These are phyloP conservation scores for Hericium coralloides DNA, from an alignment of 768 basidiomycete species.

Conservation along the genomic window DNA sequence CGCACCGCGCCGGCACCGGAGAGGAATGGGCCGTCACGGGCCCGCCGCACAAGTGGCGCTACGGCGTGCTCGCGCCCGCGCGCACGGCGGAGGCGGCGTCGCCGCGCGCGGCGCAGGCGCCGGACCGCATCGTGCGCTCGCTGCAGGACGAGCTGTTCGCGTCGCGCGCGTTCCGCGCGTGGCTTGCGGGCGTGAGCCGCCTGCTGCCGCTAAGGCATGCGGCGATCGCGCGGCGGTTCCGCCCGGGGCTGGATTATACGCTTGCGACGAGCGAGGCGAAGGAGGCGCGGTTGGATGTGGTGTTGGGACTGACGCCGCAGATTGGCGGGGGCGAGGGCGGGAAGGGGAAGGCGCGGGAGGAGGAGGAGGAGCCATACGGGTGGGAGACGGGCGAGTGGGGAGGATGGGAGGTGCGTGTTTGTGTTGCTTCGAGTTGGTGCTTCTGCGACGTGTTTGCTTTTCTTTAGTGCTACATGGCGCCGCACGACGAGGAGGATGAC, in stretches of 20 bases:
- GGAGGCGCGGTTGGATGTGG: slow-evolving; percentile 78
- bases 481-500: slow-evolving; percentile 91
- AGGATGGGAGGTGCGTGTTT: slow-evolving; percentile 77
- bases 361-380: slow-evolving; percentile 28
- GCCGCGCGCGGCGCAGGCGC: slow-evolving; percentile 44
- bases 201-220: slow-evolving; percentile 64
- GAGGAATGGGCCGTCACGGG: slow-evolving; percentile 64
- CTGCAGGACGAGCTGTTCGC: slow-evolving; percentile 76
- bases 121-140: slow-evolving; percentile 49
- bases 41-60: slow-evolving; percentile 93
- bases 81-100: slow-evolving; percentile 31
- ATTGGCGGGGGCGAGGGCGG: slow-evolving; percentile 14
- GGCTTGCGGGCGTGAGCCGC: slow-evolving; percentile 67
- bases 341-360: slow-evolving; percentile 22
- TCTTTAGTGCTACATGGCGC: slow-evolving; percentile 83
- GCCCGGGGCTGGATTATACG: slow-evolving; percentile 92
- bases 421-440: neutral
- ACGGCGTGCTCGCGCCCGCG: slow-evolving; percentile 50
- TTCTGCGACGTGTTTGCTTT: slow-evolving; percentile 1
- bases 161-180: slow-evolving; percentile 80
- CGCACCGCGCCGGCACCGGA: slow-evolving; percentile 55
- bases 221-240: slow-evolving; percentile 80
- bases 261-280: slow-evolving; percentile 81
- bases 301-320: slow-evolving; percentile 78
- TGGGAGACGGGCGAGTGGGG: slow-evolving; percentile 80